Percentiles rank a stretch among this genome's conserved stretches.
phyloP scores from a whole-genome alignment of 208 protist species.

The Angomonas deanei region DNA sequence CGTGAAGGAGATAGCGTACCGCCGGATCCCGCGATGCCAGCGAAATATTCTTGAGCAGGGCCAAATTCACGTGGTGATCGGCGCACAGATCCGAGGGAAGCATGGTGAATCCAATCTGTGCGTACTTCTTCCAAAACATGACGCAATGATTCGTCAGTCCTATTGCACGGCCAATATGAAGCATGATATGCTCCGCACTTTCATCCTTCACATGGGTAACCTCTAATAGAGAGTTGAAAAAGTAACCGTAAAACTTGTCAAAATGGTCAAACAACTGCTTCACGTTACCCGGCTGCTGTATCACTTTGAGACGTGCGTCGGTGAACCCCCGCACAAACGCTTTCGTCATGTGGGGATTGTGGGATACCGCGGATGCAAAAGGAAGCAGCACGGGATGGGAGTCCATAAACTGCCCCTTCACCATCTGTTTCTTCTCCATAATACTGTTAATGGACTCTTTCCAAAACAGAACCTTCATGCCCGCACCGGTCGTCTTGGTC shows the following conservation, averaged over 20 bases:
- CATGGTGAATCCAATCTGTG: slow-evolving; percentile 82
- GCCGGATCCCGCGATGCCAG: slow-evolving; percentile 72
- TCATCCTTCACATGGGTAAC: slow-evolving; percentile 76
- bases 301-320: slow-evolving; percentile 66
- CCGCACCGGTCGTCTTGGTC: slow-evolving; percentile 85
- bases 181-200: slow-evolving; percentile 76
- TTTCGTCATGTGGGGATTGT: slow-evolving; percentile 77
- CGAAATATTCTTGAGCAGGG: slow-evolving; percentile 77
- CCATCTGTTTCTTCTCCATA: slow-evolving; percentile 61
- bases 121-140: slow-evolving; percentile 92
- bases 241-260: slow-evolving; percentile 89
- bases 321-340: slow-evolving; percentile 87
- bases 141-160: slow-evolving; percentile 84
- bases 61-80: slow-evolving; percentile 83
- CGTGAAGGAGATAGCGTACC: slow-evolving; percentile 69
- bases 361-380: slow-evolving; percentile 64
- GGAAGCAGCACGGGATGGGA: slow-evolving; percentile 81
- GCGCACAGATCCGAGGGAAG: slow-evolving; percentile 84
- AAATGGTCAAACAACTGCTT: slow-evolving; percentile 90
- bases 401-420: slow-evolving; percentile 75
- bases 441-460: slow-evolving; percentile 71
- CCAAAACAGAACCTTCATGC: slow-evolving; percentile 88
- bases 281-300: slow-evolving; percentile 84
- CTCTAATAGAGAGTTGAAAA: slow-evolving; percentile 85
- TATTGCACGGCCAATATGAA: slow-evolving; percentile 77